Percentiles rank a stretch among this genome's conserved stretches.
Conservation (phyloP, 179 eudicot genomes). For the Silene noctiflora region DNA sequence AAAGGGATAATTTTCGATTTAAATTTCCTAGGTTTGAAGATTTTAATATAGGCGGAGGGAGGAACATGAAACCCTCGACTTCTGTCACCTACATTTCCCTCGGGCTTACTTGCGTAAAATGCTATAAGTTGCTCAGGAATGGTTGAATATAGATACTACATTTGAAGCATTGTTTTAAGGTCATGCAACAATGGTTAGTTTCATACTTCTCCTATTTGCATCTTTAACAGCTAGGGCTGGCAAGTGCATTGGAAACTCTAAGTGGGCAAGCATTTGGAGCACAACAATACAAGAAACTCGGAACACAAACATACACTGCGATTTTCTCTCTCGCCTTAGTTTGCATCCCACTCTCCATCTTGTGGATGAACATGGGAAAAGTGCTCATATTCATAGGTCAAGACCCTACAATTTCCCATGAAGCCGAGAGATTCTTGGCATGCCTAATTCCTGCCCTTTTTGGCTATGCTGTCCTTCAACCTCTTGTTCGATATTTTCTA, state of each 20-base stretch:
- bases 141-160: too few species aligned
- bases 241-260: constrained; percentile 46
- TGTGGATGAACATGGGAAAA: constrained; percentile 38
- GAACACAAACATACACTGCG: constrained; percentile 40
- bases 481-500: constrained; percentile 40
- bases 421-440: constrained; percentile 37
- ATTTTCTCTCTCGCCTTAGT: constrained; percentile 37
- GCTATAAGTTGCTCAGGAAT: too few species aligned
- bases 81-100: too few species aligned
- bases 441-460: constrained; percentile 40
- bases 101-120: too few species aligned
- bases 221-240: constrained; percentile 42
- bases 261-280: constrained; percentile 58
- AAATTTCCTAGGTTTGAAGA: too few species aligned
- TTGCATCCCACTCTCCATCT: constrained; percentile 37
- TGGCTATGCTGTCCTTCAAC: constrained; percentile 37
- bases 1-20: too few species aligned
- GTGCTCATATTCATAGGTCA: constrained; percentile 37
- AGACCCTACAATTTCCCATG: constrained; percentile 43
- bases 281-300: constrained; percentile 37
- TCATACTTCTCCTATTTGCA: not conserved
- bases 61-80: too few species aligned
- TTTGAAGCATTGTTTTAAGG: too few species aligned
- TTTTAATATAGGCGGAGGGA: too few species aligned
- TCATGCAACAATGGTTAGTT: too few species aligned